Conservation (phyloP, 805 yeast species). For the Yamadazyma phyllophila region DNA sequence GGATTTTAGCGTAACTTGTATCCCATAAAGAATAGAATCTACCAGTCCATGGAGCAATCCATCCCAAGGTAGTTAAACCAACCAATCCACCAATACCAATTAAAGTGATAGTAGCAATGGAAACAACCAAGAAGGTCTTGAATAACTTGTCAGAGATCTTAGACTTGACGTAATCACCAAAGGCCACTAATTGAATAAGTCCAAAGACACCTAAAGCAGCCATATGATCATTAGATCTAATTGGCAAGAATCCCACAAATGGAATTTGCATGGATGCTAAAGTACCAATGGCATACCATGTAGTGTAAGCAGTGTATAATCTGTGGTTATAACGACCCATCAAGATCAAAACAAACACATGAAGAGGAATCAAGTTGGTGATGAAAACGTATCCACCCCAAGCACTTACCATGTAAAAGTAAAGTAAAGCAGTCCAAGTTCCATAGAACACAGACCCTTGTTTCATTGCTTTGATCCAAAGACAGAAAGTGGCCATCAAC, state of each 20-base stretch:
- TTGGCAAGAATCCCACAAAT: conserved; percentile 95
- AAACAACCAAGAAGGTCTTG: conserved; percentile 61
- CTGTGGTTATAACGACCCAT: conserved; percentile 92
- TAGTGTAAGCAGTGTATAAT: conserved; percentile 85
- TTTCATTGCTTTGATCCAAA: conserved; percentile 94
- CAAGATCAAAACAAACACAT: conserved; percentile 80
- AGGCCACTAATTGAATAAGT: conserved; percentile 81
- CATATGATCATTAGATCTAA: conserved; percentile 97
- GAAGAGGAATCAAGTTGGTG: conserved; percentile 95
- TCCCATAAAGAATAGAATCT: conserved; percentile 99
- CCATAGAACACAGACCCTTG: conserved; percentile 86
- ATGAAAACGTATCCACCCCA: conserved; percentile 99
- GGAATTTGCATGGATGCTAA: conserved; percentile 99
- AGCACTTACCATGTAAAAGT: conserved; percentile 98
- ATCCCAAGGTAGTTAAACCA: conserved; percentile 81
- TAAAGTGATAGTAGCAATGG: conserved; percentile 52
- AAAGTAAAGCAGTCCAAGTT: conserved; percentile 77
- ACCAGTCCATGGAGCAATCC: conserved; percentile 99
- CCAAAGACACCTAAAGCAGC: conserved; percentile 98
- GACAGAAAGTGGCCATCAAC: conserved; percentile 90
- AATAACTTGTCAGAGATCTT: conserved; percentile 73
- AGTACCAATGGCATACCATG: conserved; percentile 98
- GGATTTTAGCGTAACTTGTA: conserved; percentile 94
- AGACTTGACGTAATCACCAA: conserved; percentile 77
- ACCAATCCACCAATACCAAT: conserved; percentile 72